Base-by-base conservation (phyloP, 2,329 filamentous ascomycete species). In the Coniochaeta sp. region DNA sequence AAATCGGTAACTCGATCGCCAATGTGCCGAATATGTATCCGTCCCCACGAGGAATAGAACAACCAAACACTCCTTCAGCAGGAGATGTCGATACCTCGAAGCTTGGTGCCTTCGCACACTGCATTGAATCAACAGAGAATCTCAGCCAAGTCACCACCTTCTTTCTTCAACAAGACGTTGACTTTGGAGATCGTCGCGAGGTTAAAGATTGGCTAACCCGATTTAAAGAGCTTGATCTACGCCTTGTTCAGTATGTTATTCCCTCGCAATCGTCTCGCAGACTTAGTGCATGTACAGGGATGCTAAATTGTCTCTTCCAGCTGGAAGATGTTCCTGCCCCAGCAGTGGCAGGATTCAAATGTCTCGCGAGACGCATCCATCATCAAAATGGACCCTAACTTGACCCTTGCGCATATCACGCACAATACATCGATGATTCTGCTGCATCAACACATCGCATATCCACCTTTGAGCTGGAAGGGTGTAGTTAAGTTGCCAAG, bases 151-250 rank as follows among this genome's bases (percentile, higher is more conserved):
- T 76, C 1, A 72, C 67, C 1, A 70, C 67, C 1, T 74, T 67
- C 59, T 76, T 76, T 50, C 64, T 76, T 3, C 72, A 73, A 61
- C 72, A 74, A 58, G 64, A 64, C 19, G 65, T 75, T 58, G 67
- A 74, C 33, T 64, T 70, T 7, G 60, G 63, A 14, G 66, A 70
- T 59, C 67, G 67, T 5, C 67, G 69, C 11, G 69, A 73, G 50
- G 67, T 74, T 56, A 64, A 66, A 14, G 66, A 66, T 24, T 76
- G 73, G 73, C 63, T 76, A 11, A 75, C 67, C 12, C 66, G 73
- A 22, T 76, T 76, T 64, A 75, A 76, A 60, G 73, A 76, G 62
- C 61, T 76, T 7, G 74, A 76, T 62, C 62, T 75, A 3, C 68
- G 71, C 3, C 65, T 75, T 0, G 71, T 76, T 6, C 69, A 72